These are phyloP conservation scores for Fusarium torulosum DNA, from an alignment of 2,329 filamentous ascomycete species.

Conservation along the genomic window DNA sequence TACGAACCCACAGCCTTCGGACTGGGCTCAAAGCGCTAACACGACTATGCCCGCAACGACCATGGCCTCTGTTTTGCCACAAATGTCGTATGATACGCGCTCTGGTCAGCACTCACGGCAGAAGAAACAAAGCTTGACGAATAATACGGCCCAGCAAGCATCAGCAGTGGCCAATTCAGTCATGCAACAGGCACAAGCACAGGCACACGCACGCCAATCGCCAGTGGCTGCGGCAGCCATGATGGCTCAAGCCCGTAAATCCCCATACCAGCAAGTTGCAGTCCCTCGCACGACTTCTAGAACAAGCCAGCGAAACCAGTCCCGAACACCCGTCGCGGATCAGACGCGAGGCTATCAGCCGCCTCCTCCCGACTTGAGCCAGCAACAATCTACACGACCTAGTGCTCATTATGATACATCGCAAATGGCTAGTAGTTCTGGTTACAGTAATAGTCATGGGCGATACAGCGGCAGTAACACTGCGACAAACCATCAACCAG, in stretches of 20 bases:
- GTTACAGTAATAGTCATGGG: conserved; percentile 39
- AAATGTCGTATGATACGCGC: conserved; percentile 21
- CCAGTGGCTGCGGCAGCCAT: conserved; percentile 48
- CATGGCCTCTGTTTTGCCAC: conserved; percentile 32
- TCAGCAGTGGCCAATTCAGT: conserved; percentile 26
- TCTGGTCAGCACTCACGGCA: conserved; percentile 13
- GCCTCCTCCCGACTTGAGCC: conserved; percentile 26
- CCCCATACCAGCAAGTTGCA: conserved; percentile 49
- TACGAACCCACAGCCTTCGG: conserved; percentile 28
- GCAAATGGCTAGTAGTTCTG: conserved; percentile 22
- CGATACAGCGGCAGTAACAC: conserved; percentile 30
- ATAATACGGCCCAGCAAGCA: conserved; percentile 21
- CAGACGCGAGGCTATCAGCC: conserved; percentile 37
- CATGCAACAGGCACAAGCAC: conserved; percentile 42
- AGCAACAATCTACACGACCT: conserved; percentile 25
- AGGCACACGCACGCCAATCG: conserved; percentile 47
- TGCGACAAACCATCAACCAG: conserved; percentile 18
- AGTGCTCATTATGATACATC: conserved; percentile 24
- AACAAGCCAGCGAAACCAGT: conserved; percentile 53
- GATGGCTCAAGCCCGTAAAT: conserved; percentile 49
- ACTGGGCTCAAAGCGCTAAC: conserved; percentile 28
- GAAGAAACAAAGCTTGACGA: conserved; percentile 19
- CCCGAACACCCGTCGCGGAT: conserved; percentile 48
- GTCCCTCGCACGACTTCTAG: conserved; percentile 51
- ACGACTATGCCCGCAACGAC: conserved; percentile 11